Percentiles rank a stretch among this genome's conserved stretches.
Conservation (phyloP, 1,139 yeast species). For the Candida sanyaensis region DNA sequence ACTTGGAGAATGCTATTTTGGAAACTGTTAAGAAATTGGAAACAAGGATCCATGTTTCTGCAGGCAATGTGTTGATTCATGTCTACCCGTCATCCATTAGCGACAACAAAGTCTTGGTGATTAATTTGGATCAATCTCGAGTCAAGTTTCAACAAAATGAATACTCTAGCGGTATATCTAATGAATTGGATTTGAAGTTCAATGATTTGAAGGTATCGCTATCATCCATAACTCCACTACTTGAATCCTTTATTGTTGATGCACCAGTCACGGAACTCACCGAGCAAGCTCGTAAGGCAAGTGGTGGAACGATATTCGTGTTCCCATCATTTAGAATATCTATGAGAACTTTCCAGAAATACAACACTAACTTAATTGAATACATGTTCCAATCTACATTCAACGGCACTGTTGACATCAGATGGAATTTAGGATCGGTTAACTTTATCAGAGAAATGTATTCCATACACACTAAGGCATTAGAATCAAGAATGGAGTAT, state of each 20-base stretch:
- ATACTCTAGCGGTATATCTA: slow-evolving; percentile 48
- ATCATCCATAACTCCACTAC: slow-evolving; percentile 50
- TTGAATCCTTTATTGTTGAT: slow-evolving; percentile 43
- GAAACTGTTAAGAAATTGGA: slow-evolving; percentile 45
- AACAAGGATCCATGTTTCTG: slow-evolving; percentile 63
- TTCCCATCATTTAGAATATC: slow-evolving; percentile 75
- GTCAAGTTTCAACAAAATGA: slow-evolving; percentile 65
- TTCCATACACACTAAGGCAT: slow-evolving; percentile 57
- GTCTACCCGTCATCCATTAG: slow-evolving; percentile 76
- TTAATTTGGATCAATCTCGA: slow-evolving; percentile 57
- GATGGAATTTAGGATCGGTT: slow-evolving; percentile 94
- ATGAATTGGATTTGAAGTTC: slow-evolving; percentile 53
- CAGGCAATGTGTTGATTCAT: slow-evolving; percentile 59
- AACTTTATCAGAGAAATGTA: slow-evolving; percentile 89
- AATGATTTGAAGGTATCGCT: slow-evolving; percentile 67
- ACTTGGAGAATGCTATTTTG: slow-evolving; percentile 30
- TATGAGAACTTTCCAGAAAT: slow-evolving; percentile 73
- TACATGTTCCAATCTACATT: slow-evolving; percentile 70
- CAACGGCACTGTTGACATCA: slow-evolving; percentile 86
- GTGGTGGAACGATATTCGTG: slow-evolving; percentile 78
- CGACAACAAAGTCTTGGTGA: slow-evolving; percentile 71
- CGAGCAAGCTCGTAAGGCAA: slow-evolving; percentile 55
- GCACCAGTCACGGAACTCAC: slow-evolving; percentile 59
- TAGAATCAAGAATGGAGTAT: slow-evolving; percentile 38
- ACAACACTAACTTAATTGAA: slow-evolving; percentile 53